Percentiles rank a stretch among this genome's conserved stretches.
These are phyloP conservation scores for Talaromyces wortmannii DNA, from an alignment of 495 filamentous ascomycete species.

Conservation along the genomic window DNA sequence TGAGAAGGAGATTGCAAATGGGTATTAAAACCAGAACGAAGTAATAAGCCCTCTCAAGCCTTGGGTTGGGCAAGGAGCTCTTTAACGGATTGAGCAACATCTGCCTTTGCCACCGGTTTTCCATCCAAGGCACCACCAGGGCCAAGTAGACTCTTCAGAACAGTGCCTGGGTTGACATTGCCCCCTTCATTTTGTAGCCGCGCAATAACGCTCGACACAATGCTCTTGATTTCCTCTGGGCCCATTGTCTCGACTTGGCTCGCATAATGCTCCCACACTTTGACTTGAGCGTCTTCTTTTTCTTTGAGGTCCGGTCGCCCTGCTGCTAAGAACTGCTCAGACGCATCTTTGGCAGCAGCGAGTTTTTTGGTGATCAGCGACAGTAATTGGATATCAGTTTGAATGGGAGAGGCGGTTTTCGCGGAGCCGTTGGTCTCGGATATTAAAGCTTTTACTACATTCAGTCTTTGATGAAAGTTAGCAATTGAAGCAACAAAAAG, in stretches of 20 bases:
- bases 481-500: background rate
- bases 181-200: constrained; percentile 32
- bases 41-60: background rate
- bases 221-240: constrained; percentile 40
- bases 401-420: constrained; percentile 51
- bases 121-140: constrained; percentile 41
- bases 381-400: constrained; percentile 52
- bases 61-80: constrained; percentile 10
- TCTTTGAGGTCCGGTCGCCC: constrained; percentile 49
- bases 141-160: constrained; percentile 43
- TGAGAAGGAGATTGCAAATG: background rate
- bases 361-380: constrained; percentile 50
- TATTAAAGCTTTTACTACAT: constrained; percentile 53
- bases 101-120: constrained; percentile 43
- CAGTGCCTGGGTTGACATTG: constrained; percentile 34
- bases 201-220: constrained; percentile 35
- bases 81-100: constrained; percentile 42
- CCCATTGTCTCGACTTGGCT: constrained; percentile 42
- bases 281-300: constrained; percentile 49
- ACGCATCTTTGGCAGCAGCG: constrained; percentile 39
- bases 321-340: constrained; percentile 42
- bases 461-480: constrained; percentile 25
- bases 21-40: background rate
- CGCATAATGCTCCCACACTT: constrained; percentile 51
- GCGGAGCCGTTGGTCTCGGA: constrained; percentile 57